Conservation (phyloP, 305 asterid genomes). For the Withania somnifera region DNA sequence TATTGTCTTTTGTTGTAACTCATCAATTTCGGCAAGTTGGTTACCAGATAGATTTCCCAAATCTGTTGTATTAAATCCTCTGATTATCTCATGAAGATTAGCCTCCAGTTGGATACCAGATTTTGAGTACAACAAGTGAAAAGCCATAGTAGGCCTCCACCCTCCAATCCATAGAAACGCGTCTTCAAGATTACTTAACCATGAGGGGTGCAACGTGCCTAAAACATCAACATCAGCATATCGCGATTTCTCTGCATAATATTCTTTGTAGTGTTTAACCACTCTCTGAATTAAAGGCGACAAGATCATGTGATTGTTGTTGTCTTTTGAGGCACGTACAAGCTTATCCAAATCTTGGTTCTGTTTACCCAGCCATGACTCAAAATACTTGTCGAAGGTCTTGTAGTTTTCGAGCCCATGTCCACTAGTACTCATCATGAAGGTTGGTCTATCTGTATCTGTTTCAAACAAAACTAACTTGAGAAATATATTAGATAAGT, state of each 20-base stretch:
- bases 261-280: slow-evolving; percentile 41
- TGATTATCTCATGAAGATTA: slow-evolving; percentile 22
- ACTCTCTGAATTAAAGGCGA: slow-evolving; percentile 24
- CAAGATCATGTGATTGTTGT: neutral
- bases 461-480: too few species aligned
- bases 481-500: too few species aligned
- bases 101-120: slow-evolving; percentile 54
- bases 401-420: neutral
- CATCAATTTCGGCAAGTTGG: slow-evolving; percentile 32
- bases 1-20: slow-evolving; percentile 34
- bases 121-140: slow-evolving; percentile 59
- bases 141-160: slow-evolving; percentile 73
- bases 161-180: slow-evolving; percentile 70
- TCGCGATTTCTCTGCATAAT: slow-evolving; percentile 30
- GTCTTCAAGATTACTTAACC: slow-evolving; percentile 60
- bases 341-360: slow-evolving; percentile 35
- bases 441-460: too few species aligned
- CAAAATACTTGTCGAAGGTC: slow-evolving; percentile 31
- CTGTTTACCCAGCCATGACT: slow-evolving; percentile 39
- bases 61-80: slow-evolving; percentile 24
- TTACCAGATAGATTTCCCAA: slow-evolving; percentile 23
- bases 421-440: neutral
- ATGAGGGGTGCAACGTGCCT: slow-evolving; percentile 42
- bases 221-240: slow-evolving; percentile 25
- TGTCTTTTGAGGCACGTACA: slow-evolving; percentile 13